Base-by-base conservation (phyloP, 257 asterid species). In the Fraxinus quadrangulata region DNA sequence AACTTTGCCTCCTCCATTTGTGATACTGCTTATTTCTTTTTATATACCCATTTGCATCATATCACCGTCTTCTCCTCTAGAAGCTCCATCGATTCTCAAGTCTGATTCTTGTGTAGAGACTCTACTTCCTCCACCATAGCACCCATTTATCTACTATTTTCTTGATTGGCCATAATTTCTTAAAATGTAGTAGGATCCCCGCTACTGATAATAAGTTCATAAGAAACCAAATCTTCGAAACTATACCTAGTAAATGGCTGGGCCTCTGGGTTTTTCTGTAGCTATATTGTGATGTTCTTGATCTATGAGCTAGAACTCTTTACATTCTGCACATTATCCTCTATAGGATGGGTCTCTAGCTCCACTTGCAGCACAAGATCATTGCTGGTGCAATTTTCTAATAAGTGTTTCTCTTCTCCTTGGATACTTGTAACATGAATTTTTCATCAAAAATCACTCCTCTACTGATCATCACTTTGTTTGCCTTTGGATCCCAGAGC, bases 191-290 rank as follows among this genome's bases (percentile, higher is more conserved):
- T 30, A 30, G 3, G 31, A 30, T 30, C 31, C 31, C 31, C 31
- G 3, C 3, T 30, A 30, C 31, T 30, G 1, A 30, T 71, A 34
- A 71, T n/a, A 17, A 71, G 56, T 34, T 56, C 61, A 71, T 39
- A 71, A 30, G 56, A 71, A 34, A 71, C 56, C 30, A 71, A 16
- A 39, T 71, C 75, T 51, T 71, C 56, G 28, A 17, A 71, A 71
- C 3, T 71, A 3, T 37, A 26, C 28, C 28, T 26, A 26, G 28
- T 26, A 26, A 26, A 26, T 26, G 28, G 28, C 37, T 1, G 7
- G 17, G 59, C 21, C 59, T n/a, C 9, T 71, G 75, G 24, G 75
- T 11, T 56, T 71, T 7, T 37, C 0, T 34, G 56, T 34, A 14
- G 10, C 19, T 28, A 16, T 12, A 69, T 16, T 69, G n/a, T 34